Evolutionary conservation across 2,329 filamentous ascomycete genomes (phyloP).

Genomic region (Aspergillus costaricaensis): DNA sequence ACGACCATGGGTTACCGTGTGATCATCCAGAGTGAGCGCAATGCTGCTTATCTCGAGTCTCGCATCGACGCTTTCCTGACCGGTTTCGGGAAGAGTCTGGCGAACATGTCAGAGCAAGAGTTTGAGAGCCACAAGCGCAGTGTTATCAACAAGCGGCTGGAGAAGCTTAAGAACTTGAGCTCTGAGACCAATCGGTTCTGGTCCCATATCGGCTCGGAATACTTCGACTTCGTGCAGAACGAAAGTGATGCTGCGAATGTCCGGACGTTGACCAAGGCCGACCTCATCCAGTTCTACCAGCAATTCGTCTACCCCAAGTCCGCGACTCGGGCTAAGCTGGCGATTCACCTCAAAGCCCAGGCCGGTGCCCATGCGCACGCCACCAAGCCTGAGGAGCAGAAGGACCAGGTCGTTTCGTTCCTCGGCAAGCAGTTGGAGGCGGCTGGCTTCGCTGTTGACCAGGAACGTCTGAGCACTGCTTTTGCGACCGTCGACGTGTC

Average conservation of each 20-base stretch:
- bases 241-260: slow-evolving; percentile 76
- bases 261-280: slow-evolving; percentile 71
- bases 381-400: slow-evolving; percentile 45
- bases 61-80: slow-evolving; percentile 84
- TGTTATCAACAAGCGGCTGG: slow-evolving; percentile 79
- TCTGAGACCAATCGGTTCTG: slow-evolving; percentile 83
- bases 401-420: slow-evolving; percentile 45
- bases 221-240: slow-evolving; percentile 84
- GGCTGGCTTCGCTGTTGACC: slow-evolving; percentile 49
- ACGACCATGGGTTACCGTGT: slow-evolving; percentile 85
- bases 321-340: slow-evolving; percentile 72
- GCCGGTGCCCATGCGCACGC: slow-evolving; percentile 48
- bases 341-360: slow-evolving; percentile 81
- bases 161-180: slow-evolving; percentile 88
- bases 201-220: slow-evolving; percentile 81
- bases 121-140: slow-evolving; percentile 92
- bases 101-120: slow-evolving; percentile 75
- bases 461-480: slow-evolving; percentile 43
- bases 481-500: slow-evolving; percentile 51
- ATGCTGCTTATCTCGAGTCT: slow-evolving; percentile 78
- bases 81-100: slow-evolving; percentile 65
- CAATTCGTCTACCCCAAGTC: slow-evolving; percentile 76
- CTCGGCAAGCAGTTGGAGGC: slow-evolving; percentile 51
- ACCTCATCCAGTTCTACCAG: slow-evolving; percentile 78
- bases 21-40: slow-evolving; percentile 89